phyloP scores from a whole-genome alignment of 1,139 yeast species.

The Scheffersomyces lignicola region DNA sequence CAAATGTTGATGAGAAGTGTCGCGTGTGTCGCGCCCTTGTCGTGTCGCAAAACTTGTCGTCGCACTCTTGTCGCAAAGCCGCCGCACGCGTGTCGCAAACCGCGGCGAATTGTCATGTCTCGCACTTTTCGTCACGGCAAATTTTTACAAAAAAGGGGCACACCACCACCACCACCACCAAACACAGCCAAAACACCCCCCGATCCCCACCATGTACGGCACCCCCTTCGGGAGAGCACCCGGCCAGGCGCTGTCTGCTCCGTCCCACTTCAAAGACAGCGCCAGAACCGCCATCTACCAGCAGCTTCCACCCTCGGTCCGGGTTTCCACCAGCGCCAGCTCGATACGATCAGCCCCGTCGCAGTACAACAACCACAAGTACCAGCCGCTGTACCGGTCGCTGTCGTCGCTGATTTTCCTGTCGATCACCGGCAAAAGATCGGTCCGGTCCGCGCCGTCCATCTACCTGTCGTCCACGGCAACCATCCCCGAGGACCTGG shows the following conservation, averaged over 20 bases:
- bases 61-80: too few species aligned
- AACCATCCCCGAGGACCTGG: conserved; percentile 50
- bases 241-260: conserved; percentile 33
- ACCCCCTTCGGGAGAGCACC: conserved; percentile 36
- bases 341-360: conserved; percentile 37
- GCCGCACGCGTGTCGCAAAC: too few species aligned
- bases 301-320: conserved; percentile 37
- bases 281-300: conserved; percentile 50
- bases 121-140: too few species aligned
- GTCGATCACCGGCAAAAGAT: conserved; percentile 39
- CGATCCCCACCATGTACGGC: conserved; percentile 45
- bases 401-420: conserved; percentile 13
- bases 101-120: too few species aligned
- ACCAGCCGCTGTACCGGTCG: conserved; percentile 14
- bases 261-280: conserved; percentile 43
- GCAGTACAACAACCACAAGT: conserved; percentile 18
- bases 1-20: too few species aligned
- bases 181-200: too few species aligned
- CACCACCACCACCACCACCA: too few species aligned
- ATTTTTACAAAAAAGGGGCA: too few species aligned
- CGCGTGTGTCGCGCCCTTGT: too few species aligned
- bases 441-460: conserved; percentile 47
- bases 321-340: conserved; percentile 23
- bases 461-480: conserved; percentile 44
- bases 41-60: too few species aligned